phyloP scores from a whole-genome alignment of 257 asterid genomes.

The Solanum peruvianum region DNA sequence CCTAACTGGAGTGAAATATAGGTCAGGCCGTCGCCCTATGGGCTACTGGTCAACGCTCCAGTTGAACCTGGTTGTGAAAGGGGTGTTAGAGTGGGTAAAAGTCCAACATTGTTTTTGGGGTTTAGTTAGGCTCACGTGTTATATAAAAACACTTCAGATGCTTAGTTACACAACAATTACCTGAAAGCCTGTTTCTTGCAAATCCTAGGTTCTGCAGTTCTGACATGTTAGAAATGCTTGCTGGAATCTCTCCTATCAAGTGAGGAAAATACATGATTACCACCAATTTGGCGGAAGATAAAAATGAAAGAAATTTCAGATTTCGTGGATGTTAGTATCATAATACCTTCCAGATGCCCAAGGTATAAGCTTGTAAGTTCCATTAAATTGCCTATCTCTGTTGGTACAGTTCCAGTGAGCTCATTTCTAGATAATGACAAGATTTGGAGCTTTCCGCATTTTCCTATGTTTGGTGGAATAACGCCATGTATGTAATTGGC shows the following conservation, averaged over 20 bases:
- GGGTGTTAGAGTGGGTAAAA: too few species aligned
- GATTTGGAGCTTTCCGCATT: not conserved
- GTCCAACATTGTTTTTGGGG: too few species aligned
- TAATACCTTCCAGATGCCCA: not conserved
- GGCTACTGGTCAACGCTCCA: too few species aligned
- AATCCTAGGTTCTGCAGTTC: not conserved
- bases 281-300: not conserved
- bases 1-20: too few species aligned
- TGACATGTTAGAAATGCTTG: not conserved
- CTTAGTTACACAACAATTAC: too few species aligned
- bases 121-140: too few species aligned
- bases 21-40: too few species aligned
- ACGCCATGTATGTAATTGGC: not conserved
- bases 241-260: not conserved
- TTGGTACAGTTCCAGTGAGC: not conserved
- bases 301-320: not conserved
- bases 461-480: constrained; percentile 11
- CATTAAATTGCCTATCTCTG: not conserved
- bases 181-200: too few species aligned
- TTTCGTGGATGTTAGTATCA: not conserved
- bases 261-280: not conserved
- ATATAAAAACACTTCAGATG: too few species aligned
- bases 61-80: too few species aligned
- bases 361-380: not conserved
- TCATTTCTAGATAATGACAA: not conserved